These are phyloP conservation scores for Noccaea bulbosa DNA, from an alignment of 345 rosid species.

Conservation along the genomic window DNA sequence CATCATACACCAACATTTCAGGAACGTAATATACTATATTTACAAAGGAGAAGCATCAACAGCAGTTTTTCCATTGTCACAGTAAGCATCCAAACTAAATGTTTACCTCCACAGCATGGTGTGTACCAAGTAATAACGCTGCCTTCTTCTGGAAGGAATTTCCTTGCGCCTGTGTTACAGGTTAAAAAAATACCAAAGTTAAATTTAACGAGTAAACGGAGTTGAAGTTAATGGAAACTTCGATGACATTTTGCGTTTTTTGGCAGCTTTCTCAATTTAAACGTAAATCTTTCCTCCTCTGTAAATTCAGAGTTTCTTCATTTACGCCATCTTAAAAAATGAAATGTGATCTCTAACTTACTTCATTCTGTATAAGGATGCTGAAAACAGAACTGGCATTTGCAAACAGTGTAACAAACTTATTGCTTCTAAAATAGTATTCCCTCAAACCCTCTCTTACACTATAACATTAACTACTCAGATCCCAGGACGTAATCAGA, in stretches of 20 bases:
- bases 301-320: slow-evolving; percentile 5
- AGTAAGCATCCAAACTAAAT: slow-evolving; percentile 18
- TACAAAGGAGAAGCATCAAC: slow-evolving; percentile 7
- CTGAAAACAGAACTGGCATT: slow-evolving; percentile 4
- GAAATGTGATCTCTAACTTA: slow-evolving; percentile 25
- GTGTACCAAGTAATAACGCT: slow-evolving; percentile 80
- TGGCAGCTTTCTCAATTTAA: slow-evolving; percentile 15
- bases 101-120: slow-evolving; percentile 77
- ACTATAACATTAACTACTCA: slow-evolving; percentile 1
- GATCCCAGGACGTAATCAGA: too few species aligned
- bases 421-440: neutral
- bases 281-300: neutral
- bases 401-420: slow-evolving; percentile 6
- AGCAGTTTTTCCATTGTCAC: neutral
- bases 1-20: neutral
- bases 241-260: neutral
- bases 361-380: slow-evolving; percentile 1
- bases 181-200: neutral
- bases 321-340: slow-evolving; percentile 8
- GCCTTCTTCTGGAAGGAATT: slow-evolving; percentile 97
- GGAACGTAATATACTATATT: neutral
- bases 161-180: slow-evolving; percentile 71
- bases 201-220: slow-evolving; percentile 6
- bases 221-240: neutral
- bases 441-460: slow-evolving; percentile 5